Evolutionary conservation across 768 basidiomycete genomes (phyloP).

Genomic region (Rhodotorula paludigena): DNA sequence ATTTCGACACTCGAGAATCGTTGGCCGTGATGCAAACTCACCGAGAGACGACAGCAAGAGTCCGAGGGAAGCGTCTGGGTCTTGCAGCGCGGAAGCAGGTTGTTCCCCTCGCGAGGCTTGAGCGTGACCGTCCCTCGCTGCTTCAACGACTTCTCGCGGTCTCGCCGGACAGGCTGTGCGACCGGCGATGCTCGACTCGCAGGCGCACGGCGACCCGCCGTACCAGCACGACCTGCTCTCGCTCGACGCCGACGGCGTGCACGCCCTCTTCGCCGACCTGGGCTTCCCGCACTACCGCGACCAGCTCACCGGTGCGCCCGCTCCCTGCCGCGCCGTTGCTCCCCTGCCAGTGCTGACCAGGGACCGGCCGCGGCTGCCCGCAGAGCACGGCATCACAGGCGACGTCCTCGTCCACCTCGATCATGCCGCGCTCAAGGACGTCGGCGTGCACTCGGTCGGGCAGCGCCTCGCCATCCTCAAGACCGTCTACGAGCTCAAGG

Average conservation of each 20-base stretch:
- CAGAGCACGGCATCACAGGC: slow-evolving; percentile 88
- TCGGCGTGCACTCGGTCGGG: slow-evolving; percentile 84
- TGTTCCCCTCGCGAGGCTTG: too few relatives aligned
- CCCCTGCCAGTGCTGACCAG: not conserved
- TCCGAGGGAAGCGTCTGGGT: too few relatives aligned
- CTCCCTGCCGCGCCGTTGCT: slow-evolving; percentile 30
- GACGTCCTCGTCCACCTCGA: slow-evolving; percentile 80
- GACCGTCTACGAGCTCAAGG: slow-evolving; percentile 82
- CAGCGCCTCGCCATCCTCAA: slow-evolving; percentile 88
- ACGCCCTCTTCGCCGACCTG: slow-evolving; percentile 66
- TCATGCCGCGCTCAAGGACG: slow-evolving; percentile 72
- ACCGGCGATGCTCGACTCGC: slow-evolving; percentile 11
- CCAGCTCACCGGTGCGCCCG: slow-evolving; percentile 59
- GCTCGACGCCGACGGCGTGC: slow-evolving; percentile 55
- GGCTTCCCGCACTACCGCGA: slow-evolving; percentile 81
- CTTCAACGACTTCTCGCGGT: not conserved
- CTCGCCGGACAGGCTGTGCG: not conserved
- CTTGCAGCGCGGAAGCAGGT: too few relatives aligned
- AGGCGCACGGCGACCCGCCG: slow-evolving; percentile 3
- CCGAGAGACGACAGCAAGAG: too few relatives aligned
- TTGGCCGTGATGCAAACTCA: too few relatives aligned
- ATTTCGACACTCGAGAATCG: too few relatives aligned
- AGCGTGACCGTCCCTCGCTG: too few relatives aligned
- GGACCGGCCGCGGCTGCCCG: not conserved
- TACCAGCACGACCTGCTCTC: not conserved